Base-by-base conservation (phyloP, 345 rosid species). In the Barbarea vulgaris region DNA sequence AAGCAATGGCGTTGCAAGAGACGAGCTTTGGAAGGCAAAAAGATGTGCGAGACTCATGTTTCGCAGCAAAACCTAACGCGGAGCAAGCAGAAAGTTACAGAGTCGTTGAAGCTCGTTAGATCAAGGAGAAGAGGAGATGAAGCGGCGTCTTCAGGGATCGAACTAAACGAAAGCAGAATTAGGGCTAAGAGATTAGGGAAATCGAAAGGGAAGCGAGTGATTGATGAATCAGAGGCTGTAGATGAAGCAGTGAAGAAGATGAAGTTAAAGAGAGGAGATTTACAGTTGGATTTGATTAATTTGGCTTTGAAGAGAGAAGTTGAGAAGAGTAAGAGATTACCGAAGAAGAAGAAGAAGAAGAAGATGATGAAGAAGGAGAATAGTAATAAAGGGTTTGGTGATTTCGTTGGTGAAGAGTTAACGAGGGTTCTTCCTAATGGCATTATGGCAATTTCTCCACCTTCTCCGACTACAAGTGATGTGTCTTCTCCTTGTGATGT, bases 1-100 rank as follows among this genome's bases (percentile, higher is more conserved):
- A 81, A 89, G 82, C 86, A 86, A 80, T 92, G 99, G 99, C 81
- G 99, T 81, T 95, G 99, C 86, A 78, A 73, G 69, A 79, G 91
- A 53, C 86, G 85, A n/a, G 98, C 90, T 19, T 64, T 81, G 84
- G 93, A 85, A 21, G 91, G 87, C 11, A 87, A 83, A 83, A 95
- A 89, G 87, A 88, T 90, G 70, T 95, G 97, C 55, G 97, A 95
- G 70, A 53, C 81, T 72, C 99, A 95, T 44, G 80, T 84, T 79
- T 81, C 91, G 3, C 96, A 89, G 70, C 97, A 87, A 1, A 82
- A 59, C 22, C 93, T 77, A 21, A 83, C 87, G 22, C 90, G 88
- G 77, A 55, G 72, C 31, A 87, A 72, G 77, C 77, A 80, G 86
- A 90, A 85, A 74, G 91, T 85, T 2, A 85, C 91, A 0, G 97